These are phyloP conservation scores for Cytospora mali DNA, from an alignment of 2,329 filamentous ascomycete genomes.

Conservation along the genomic window DNA sequence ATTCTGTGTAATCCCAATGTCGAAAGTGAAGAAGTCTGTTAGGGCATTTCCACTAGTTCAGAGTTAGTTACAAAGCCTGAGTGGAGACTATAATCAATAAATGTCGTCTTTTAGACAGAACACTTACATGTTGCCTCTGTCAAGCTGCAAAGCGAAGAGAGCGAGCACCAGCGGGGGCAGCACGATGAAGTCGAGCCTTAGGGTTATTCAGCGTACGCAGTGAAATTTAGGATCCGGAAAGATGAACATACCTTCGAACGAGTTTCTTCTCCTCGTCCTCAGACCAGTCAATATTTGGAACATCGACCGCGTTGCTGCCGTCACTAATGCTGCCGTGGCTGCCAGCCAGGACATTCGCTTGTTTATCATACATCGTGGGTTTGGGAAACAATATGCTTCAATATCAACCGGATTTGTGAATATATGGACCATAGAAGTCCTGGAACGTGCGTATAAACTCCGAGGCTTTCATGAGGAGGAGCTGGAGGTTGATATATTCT, in stretches of 20 bases:
- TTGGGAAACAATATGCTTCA: neutral
- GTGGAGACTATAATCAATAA: neutral
- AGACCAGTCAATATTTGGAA: slow-evolving; percentile 21
- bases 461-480: neutral
- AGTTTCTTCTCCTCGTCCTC: slow-evolving; percentile 21
- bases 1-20: slow-evolving; percentile 51
- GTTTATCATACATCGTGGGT: neutral
- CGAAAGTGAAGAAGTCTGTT: slow-evolving; percentile 52
- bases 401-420: neutral
- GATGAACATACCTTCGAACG: slow-evolving; percentile 22
- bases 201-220: neutral
- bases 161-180: slow-evolving; percentile 25
- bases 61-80: neutral
- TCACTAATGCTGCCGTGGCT: neutral
- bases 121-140: slow-evolving; percentile 28
- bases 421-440: neutral
- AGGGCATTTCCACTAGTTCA: slow-evolving; percentile 46
- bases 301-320: neutral
- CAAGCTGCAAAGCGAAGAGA: slow-evolving; percentile 27
- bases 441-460: neutral
- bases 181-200: slow-evolving; percentile 26
- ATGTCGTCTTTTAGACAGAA: neutral
- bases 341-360: neutral
- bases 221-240: neutral
- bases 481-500: neutral